phyloP scores from a whole-genome alignment of 306 rosid species.

The Corylus avellana region DNA sequence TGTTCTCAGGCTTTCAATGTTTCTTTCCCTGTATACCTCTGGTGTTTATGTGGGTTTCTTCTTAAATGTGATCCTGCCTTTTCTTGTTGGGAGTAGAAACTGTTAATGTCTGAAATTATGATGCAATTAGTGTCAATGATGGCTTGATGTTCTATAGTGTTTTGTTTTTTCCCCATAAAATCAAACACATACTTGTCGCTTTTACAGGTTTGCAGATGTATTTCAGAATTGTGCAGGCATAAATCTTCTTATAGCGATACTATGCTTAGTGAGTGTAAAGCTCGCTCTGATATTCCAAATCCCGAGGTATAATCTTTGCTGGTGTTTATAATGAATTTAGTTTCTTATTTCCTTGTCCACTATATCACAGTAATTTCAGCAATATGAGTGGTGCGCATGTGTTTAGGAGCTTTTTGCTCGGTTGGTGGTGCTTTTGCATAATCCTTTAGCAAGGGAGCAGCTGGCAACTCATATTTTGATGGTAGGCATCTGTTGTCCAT shows the following conservation, averaged over 20 bases:
- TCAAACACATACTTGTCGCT: slow-evolving; percentile 19
- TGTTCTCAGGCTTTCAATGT: slow-evolving; percentile 18
- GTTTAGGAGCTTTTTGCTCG: slow-evolving; percentile 91
- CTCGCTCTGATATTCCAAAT: slow-evolving; percentile 72
- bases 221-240: slow-evolving; percentile 90
- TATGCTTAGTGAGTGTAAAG: slow-evolving; percentile 77
- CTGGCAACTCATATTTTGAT: slow-evolving; percentile 85
- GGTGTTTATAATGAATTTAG: neutral
- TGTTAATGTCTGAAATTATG: slow-evolving; percentile 6
- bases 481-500: slow-evolving; percentile 46
- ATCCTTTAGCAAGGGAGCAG: slow-evolving; percentile 92
- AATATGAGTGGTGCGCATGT: slow-evolving; percentile 32
- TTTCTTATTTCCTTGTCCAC: slow-evolving; percentile 17
- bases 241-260: slow-evolving; percentile 51
- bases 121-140: neutral
- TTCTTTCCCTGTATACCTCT: slow-evolving; percentile 7
- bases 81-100: neutral
- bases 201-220: slow-evolving; percentile 93
- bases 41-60: neutral
- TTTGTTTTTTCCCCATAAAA: slow-evolving; percentile 15
- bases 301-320: slow-evolving; percentile 57
- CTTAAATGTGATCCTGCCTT: neutral
- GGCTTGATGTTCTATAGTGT: slow-evolving; percentile 8
- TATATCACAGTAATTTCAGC: neutral
- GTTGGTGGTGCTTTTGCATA: slow-evolving; percentile 87